Conservation (phyloP, 805 yeast species). For the Sugiyamaella valdiviana region DNA sequence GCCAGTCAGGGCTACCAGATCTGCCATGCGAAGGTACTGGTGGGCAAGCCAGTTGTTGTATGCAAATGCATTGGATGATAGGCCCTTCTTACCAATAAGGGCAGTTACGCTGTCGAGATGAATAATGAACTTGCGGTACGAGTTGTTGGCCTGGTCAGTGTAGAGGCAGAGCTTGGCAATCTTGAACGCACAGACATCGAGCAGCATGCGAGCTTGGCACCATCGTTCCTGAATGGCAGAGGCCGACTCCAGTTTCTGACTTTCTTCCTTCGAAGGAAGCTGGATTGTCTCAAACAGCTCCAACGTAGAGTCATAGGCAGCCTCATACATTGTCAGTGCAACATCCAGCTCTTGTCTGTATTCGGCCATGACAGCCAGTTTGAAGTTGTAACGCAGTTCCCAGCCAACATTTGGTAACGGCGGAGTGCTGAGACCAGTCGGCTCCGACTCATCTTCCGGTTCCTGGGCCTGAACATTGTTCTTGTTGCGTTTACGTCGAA, state of each 20-base stretch:
- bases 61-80: conserved; percentile 26
- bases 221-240: conserved; percentile 29
- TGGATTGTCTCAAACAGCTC: conserved; percentile 33
- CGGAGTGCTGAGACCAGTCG: conserved; percentile 2
- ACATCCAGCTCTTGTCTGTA: conserved; percentile 42
- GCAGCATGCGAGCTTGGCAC: conserved; percentile 42
- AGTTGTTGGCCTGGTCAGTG: conserved; percentile 49
- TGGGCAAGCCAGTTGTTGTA: conserved; percentile 48
- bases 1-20: conserved; percentile 37
- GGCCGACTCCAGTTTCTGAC: conserved; percentile 2
- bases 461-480: conserved; percentile 13
- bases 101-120: conserved; percentile 52
- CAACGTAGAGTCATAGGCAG: conserved; percentile 47
- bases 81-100: conserved; percentile 30
- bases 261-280: conserved; percentile 5
- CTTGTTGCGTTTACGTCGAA: conserved; percentile 36
- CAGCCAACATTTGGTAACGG: conserved; percentile 35
- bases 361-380: conserved; percentile 47
- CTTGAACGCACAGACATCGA: conserved; percentile 59
- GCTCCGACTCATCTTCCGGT: conserved; percentile 5
- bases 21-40: conserved; percentile 65
- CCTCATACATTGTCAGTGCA: conserved; percentile 46
- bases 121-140: conserved; percentile 56
- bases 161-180: conserved; percentile 57
- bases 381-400: conserved; percentile 47